phyloP scores from a whole-genome alignment of 768 basidiomycete species.

The Trametes maxima region DNA sequence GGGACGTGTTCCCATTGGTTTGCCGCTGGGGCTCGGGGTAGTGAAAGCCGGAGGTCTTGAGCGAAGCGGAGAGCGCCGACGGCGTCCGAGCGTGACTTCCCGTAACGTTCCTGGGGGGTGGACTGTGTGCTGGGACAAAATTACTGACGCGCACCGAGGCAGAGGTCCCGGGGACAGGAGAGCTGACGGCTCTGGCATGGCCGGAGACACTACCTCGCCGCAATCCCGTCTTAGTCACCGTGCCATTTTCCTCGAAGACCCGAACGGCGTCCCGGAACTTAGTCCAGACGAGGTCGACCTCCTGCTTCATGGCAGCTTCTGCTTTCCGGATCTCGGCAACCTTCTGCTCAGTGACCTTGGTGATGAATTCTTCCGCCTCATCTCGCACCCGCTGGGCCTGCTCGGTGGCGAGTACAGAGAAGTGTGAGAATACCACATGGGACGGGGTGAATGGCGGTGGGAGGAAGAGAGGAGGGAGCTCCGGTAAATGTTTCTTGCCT shows the following conservation, averaged over 20 bases:
- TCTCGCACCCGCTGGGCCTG: slow-evolving; percentile 57
- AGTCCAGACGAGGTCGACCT: slow-evolving; percentile 67
- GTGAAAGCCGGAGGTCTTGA: slow-evolving; percentile 61
- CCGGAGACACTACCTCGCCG: slow-evolving; percentile 19
- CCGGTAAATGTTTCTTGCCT: slow-evolving; percentile 43
- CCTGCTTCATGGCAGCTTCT: slow-evolving; percentile 54
- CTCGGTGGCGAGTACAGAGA: slow-evolving; percentile 57
- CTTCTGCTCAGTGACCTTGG: slow-evolving; percentile 54
- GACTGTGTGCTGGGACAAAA: slow-evolving; percentile 54
- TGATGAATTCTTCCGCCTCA: slow-evolving; percentile 60
- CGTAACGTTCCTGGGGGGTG: slow-evolving; percentile 36
- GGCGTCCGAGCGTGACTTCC: slow-evolving; percentile 22
- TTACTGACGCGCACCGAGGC: slow-evolving; percentile 47
- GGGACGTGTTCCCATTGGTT: slow-evolving; percentile 17
- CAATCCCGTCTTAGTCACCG: background rate
- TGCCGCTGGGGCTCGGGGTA: slow-evolving; percentile 44
- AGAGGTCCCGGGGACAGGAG: slow-evolving; percentile 8
- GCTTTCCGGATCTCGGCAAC: slow-evolving; percentile 56
- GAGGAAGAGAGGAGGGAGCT: slow-evolving; percentile 63
- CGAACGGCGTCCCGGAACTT: slow-evolving; percentile 45
- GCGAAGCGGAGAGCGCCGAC: slow-evolving; percentile 73
- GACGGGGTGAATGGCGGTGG: slow-evolving; percentile 79
- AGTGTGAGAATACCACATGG: slow-evolving; percentile 68
- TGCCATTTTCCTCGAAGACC: slow-evolving; percentile 2
- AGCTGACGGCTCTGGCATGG: slow-evolving; percentile 11